Evolutionary conservation across 257 asterid species (phyloP), one percentile per base, ranked within the genome.

Genomic region (Henckelia pumila): DNA sequence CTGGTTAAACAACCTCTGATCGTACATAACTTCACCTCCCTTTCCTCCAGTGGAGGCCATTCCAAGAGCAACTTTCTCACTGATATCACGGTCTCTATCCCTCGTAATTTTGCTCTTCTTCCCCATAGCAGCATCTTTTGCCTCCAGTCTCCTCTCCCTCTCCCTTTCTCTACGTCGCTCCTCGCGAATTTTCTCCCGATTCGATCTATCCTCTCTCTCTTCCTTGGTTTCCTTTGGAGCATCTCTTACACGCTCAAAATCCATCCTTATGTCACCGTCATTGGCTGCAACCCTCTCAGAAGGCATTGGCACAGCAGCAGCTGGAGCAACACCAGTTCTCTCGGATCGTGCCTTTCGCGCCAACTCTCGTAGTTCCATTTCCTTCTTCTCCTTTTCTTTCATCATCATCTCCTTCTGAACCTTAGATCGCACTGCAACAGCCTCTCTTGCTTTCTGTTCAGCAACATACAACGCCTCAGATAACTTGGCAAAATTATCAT

Each of bases 321-420:
- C 79, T 6, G 91, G 78, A 62, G 84, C 85, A 56, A 78, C 82
- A 44, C 94, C 96, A 0, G 85, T 77, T 75, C 97, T 86, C 77
- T 93, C 97, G 7, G 89, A 87, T 63, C 97, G 81, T 23, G 96
- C 97, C 78, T 85, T 90, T 4, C 87, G 84, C 8, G 99, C 99
- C 89, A 93, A 78, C 71, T 88, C 90, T 24, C 90, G 82, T 10
- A 90, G 79, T 52, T 93, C 96, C 88, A 75, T 68, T 80, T 90
- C 92, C 70, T 93, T 93, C 82, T 84, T 90, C 78, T 93, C 95
- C 79, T 86, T 93, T 67, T 85, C 97, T 61, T 93, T 93, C 97
- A 88, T 80, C 86, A 82, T 81, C 96, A 93, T 86, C 78, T 90
- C 97, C 76, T 81, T 88, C 71, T 93, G 95, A 56, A 88, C 96